Conservation (phyloP, 2,329 filamentous ascomycete genomes). For the Alternaria atra region DNA sequence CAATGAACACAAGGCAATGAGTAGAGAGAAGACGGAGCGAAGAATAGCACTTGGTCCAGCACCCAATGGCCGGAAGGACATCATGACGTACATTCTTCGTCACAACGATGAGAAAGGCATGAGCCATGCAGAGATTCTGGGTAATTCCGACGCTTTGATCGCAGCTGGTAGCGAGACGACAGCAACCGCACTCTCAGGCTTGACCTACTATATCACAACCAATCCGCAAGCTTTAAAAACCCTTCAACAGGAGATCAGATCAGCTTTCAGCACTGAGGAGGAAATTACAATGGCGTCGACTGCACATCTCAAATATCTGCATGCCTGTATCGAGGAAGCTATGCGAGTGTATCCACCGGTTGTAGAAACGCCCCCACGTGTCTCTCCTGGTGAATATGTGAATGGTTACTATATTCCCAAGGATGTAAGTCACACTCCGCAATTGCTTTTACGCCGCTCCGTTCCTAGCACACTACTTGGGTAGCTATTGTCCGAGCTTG, state of each 20-base stretch:
- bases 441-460: not conserved
- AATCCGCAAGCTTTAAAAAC: conserved; percentile 19
- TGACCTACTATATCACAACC: conserved; percentile 12
- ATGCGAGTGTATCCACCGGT: conserved; percentile 30
- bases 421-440: conserved; percentile 11
- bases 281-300: conserved; percentile 17
- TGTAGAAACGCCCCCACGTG: conserved; percentile 8
- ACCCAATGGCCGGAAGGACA: conserved; percentile 8
- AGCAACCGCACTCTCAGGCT: conserved; percentile 16
- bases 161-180: conserved; percentile 48
- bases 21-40: not conserved
- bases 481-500: not conserved
- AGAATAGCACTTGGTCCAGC: conserved; percentile 5
- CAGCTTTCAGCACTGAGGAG: conserved; percentile 10
- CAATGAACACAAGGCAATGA: conserved; percentile 3
- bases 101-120: conserved; percentile 24
- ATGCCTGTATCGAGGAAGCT: conserved; percentile 23
- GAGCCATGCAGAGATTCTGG: conserved; percentile 40
- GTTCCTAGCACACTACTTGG: not conserved
- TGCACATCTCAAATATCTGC: conserved; percentile 23
- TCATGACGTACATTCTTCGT: conserved; percentile 20
- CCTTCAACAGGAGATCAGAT: conserved; percentile 17
- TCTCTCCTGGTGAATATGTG: conserved; percentile 19
- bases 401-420: conserved; percentile 24
- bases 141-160: conserved; percentile 43